Evolutionary conservation across 192 early-diverging fungal species (phyloP), one percentile per base, ranked within the genome.

Genomic region (Podila minutissima): DNA sequence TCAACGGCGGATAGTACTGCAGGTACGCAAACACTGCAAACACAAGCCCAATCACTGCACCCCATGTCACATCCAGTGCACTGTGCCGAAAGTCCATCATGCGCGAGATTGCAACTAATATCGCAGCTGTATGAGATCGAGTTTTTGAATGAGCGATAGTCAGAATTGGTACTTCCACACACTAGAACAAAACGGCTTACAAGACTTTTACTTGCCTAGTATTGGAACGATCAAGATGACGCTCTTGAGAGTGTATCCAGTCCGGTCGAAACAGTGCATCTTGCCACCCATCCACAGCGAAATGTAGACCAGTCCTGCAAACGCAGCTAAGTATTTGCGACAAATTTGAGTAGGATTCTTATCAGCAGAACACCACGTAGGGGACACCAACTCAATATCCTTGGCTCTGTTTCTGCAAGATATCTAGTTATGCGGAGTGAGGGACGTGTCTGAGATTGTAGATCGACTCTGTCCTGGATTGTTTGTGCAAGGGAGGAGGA

Each of bases 1-100:
- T 46, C 24, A 65, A 31, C 3, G 64, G 11, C 20, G 92, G 90
- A 57, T 91, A 91, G 73, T 91, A 93, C 72, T 90, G 89, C 64
- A 78, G 82, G 72, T 93, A 93, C 2, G 87, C 82, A 71, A 89
- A 91, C 67, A 83, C 84, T 10, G 88, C 89, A 78, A 86, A 88
- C 19, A 84, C 57, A 0, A 84, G 68, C 26, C 92, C 92, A 11
- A 93, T 66, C 4, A 82, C 66, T 22, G 74, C 58, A 22, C 90
- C 93, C 13, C 83, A 71, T 58, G 86, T 62, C 48, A 94, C 92
- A 72, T 94, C 93, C 41, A 87, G 84, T 87, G 88, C 91, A 57
- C 90, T 91, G 74, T 94, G 93, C 59, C 92, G 89, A 71, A 92
- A 94, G 75, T 94, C 93, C 64, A 74, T 83, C 0, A 86, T 86